These are phyloP conservation scores for Leishmania mexicana DNA, from an alignment of 208 protist species.

Conservation along the genomic window DNA sequence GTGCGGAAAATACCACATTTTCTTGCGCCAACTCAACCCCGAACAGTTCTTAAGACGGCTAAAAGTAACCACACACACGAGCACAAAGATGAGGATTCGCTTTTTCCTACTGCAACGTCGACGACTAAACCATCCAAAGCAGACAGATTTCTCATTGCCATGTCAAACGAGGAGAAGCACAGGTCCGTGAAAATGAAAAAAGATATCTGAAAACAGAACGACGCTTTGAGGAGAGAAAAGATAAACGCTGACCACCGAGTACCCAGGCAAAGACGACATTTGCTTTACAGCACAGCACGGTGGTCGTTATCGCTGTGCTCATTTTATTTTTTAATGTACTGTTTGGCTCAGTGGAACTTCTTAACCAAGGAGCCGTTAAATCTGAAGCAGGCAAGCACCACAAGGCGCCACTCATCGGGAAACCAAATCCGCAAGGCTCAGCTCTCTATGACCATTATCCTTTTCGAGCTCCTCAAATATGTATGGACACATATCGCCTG, in stretches of 20 bases:
- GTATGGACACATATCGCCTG: conserved; percentile 26
- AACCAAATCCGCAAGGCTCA: conserved; percentile 27
- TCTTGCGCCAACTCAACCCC: too few species aligned
- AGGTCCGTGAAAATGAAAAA: background rate
- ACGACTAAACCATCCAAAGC: too few species aligned
- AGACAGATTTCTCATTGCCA: too few species aligned
- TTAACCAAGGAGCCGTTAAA: conserved; percentile 37
- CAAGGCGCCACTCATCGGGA: conserved; percentile 27
- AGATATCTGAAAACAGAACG: background rate
- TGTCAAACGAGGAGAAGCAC: background rate
- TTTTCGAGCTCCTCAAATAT: conserved; percentile 18
- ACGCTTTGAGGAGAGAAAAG: conserved; percentile 6
- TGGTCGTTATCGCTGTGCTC: conserved; percentile 15
- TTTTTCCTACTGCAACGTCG: too few species aligned
- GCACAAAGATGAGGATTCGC: too few species aligned
- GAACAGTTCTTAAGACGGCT: too few species aligned
- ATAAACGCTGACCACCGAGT: background rate
- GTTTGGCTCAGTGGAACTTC: conserved; percentile 14
- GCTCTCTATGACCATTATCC: conserved; percentile 12
- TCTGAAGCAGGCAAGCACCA: conserved; percentile 29
- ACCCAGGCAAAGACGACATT: background rate
- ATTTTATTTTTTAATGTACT: conserved; percentile 27
- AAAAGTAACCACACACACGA: too few species aligned
- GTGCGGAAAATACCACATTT: too few species aligned
- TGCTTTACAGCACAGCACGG: conserved; percentile 15